Percentiles rank a stretch among this genome's conserved stretches.
These are phyloP conservation scores for Penicillium corylophilum DNA, from an alignment of 2,329 filamentous ascomycete species.

Conservation along the genomic window DNA sequence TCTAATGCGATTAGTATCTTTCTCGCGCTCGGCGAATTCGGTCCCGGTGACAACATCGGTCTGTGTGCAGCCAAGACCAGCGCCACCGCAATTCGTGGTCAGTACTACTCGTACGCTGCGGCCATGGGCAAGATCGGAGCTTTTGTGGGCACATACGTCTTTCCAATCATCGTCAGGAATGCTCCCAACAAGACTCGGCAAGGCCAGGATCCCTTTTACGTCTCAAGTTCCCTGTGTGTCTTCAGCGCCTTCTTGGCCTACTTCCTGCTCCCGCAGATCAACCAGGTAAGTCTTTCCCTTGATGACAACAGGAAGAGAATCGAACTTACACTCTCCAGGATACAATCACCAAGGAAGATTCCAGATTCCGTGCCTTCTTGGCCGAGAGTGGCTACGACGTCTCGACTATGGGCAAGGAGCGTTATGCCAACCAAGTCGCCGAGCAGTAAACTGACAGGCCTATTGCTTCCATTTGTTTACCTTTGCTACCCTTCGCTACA, in stretches of 20 bases:
- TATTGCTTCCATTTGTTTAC: not conserved
- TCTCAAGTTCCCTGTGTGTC: constrained; percentile 75
- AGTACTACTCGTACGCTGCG: constrained; percentile 60
- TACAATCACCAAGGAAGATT: constrained; percentile 77
- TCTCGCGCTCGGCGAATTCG: constrained; percentile 73
- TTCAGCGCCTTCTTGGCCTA: constrained; percentile 67
- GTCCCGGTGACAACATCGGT: constrained; percentile 89
- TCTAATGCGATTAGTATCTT: constrained; percentile 56
- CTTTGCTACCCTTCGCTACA: not conserved
- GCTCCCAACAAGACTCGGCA: constrained; percentile 56
- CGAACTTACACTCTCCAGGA: constrained; percentile 55
- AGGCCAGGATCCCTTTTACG: constrained; percentile 87
- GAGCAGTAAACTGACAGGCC: not conserved
- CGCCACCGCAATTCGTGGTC: constrained; percentile 81
- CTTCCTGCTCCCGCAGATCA: constrained; percentile 71
- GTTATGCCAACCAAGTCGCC: constrained; percentile 1
- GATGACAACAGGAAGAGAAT: not conserved
- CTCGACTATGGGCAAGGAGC: constrained; percentile 50
- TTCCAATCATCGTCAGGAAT: constrained; percentile 65
- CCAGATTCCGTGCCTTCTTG: constrained; percentile 71
- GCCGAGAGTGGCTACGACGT: constrained; percentile 75
- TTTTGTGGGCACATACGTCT: constrained; percentile 82
- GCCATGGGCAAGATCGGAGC: constrained; percentile 56
- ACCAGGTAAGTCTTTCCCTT: constrained; percentile 45
- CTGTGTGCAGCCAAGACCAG: constrained; percentile 83